phyloP scores from a whole-genome alignment of 176 grass and related monocot genomes.

The Lolium perenne region DNA sequence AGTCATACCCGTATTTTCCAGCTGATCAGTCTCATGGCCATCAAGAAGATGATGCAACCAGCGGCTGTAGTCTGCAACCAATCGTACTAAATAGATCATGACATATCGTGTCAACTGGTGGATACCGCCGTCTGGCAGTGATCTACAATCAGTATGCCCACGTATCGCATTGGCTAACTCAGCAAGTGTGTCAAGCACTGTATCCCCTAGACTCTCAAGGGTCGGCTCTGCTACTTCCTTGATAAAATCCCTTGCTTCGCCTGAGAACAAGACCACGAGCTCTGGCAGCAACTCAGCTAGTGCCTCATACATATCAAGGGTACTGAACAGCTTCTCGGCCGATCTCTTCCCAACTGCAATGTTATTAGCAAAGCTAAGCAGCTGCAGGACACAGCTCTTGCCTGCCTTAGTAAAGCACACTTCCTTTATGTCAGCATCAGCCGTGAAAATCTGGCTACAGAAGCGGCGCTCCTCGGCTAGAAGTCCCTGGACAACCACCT shows the following conservation, averaged over 20 bases:
- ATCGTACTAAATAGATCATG: constrained; percentile 72
- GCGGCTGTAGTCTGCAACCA: constrained; percentile 61
- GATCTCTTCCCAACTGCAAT: constrained; percentile 72
- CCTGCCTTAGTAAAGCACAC: constrained; percentile 79
- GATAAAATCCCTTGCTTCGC: constrained; percentile 59
- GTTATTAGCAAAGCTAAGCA: constrained; percentile 86
- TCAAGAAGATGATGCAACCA: constrained; percentile 64
- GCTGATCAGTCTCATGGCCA: constrained; percentile 21
- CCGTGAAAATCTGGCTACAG: constrained; percentile 61
- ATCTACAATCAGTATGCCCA: constrained; percentile 52
- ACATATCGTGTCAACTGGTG: constrained; percentile 79
- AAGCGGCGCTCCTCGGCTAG: constrained; percentile 71
- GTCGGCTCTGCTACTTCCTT: constrained; percentile 59
- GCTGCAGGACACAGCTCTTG: constrained; percentile 74
- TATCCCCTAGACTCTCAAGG: constrained; percentile 63
- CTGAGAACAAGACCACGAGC: constrained; percentile 63
- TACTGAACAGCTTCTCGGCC: constrained; percentile 73
- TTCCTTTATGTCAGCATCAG: constrained; percentile 48
- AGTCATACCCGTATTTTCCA: constrained; percentile 53
- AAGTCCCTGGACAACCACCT: constrained; percentile 52
- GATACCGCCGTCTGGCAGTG: constrained; percentile 66
- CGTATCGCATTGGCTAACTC: constrained; percentile 70
- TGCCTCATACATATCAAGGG: constrained; percentile 83
- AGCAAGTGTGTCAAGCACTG: constrained; percentile 58
- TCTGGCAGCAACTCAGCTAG: constrained; percentile 68